Conservation (phyloP, 495 filamentous ascomycete species). For the Hypoxylon fragiforme region DNA sequence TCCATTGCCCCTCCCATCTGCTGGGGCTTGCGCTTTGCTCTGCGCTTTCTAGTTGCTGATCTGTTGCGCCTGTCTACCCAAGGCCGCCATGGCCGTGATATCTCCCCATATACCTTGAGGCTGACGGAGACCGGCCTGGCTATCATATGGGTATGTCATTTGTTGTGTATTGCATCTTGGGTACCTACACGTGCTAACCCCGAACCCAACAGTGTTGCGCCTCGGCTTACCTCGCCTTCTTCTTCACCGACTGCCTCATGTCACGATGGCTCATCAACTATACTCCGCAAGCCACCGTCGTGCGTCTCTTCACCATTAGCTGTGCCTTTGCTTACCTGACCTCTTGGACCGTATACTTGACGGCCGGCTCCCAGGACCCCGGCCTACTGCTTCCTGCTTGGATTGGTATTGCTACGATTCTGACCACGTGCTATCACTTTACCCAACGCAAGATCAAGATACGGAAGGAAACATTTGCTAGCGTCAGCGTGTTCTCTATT, state of each 20-base stretch:
- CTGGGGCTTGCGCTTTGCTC: conserved; percentile 48
- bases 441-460: conserved; percentile 82
- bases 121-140: conserved; percentile 80
- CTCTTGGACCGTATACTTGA: conserved; percentile 76
- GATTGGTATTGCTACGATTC: conserved; percentile 79
- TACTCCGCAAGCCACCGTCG: conserved; percentile 80
- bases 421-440: conserved; percentile 79
- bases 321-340: conserved; percentile 80
- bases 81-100: conserved; percentile 20
- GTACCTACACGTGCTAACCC: neutral
- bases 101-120: conserved; percentile 46
- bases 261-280: conserved; percentile 90
- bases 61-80: conserved; percentile 21
- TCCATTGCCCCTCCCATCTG: conserved; percentile 49
- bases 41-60: conserved; percentile 48
- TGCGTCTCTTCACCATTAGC: conserved; percentile 79
- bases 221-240: conserved; percentile 84
- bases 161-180: neutral
- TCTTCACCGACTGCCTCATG: conserved; percentile 92
- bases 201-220: conserved; percentile 65
- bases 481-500: conserved; percentile 74
- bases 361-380: conserved; percentile 73
- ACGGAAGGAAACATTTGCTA: conserved; percentile 76
- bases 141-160: conserved; percentile 73
- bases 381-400: conserved; percentile 81